A percentile compares a stretch with the other conserved stretches of the same genome.
Conservation (phyloP, 768 basidiomycete species). For the Tubosaeta sp. region DNA sequence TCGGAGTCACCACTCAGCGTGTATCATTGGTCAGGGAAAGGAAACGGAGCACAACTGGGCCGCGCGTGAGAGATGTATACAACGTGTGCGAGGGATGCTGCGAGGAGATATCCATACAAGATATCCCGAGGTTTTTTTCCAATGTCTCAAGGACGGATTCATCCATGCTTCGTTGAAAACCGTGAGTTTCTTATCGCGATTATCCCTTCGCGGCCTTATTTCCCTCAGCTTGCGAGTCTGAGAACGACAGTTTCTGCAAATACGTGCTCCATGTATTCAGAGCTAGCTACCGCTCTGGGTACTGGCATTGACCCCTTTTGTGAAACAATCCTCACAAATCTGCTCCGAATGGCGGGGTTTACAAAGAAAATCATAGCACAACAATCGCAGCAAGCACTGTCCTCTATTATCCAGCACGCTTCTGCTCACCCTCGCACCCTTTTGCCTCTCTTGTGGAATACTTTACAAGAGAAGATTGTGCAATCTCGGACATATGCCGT, state of each 20-base stretch:
- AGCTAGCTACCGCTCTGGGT: constrained; percentile 66
- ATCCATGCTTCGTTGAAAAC: constrained; percentile 82
- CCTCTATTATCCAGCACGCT: constrained; percentile 62
- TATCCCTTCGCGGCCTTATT: neutral
- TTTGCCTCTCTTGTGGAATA: constrained; percentile 63
- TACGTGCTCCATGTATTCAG: constrained; percentile 71
- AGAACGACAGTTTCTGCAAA: constrained; percentile 86
- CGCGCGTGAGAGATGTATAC: constrained; percentile 69
- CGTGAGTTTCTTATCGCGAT: constrained; percentile 42
- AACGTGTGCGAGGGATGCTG: constrained; percentile 83
- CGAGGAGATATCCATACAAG: constrained; percentile 77
- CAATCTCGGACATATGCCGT: constrained; percentile 66
- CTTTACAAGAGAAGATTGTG: constrained; percentile 75
- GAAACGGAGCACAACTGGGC: constrained; percentile 98
- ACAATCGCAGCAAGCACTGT: constrained; percentile 72
- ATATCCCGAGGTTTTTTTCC: constrained; percentile 70
- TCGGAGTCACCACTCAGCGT: neutral
- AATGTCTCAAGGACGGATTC: constrained; percentile 70
- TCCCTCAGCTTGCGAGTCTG: constrained; percentile 70
- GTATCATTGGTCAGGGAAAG: constrained; percentile 60
- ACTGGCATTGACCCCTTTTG: constrained; percentile 71
- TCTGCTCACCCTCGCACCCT: constrained; percentile 68
- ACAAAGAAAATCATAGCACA: constrained; percentile 92
- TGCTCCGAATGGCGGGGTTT: constrained; percentile 81
- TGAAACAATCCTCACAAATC: constrained; percentile 69